Base-by-base conservation (phyloP, 352 stramenopile species). In the Phytophthora chlamydospora region DNA sequence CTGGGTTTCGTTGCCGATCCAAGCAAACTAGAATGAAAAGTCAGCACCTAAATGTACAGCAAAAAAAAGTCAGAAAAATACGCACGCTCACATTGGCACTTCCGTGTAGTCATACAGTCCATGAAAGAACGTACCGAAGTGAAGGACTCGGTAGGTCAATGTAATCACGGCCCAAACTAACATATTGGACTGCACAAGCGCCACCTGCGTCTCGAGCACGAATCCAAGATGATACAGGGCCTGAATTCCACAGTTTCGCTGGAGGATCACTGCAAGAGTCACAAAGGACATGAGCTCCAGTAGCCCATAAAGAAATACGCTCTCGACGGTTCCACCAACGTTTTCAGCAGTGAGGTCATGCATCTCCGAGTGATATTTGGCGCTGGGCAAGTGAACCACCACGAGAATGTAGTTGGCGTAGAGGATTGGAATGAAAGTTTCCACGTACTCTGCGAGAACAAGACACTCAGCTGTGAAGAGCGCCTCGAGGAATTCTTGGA, bases 391-490 rank as follows among this genome's bases (percentile, higher is more conserved):
- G 5, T 51, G 24, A 5, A 60, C 19, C 56, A 71, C 45, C 6
- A 61, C 35, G 8, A 51, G 1, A 34, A 44, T 57, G 13, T 27
- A 71, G 3, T 31, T 52, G 7, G 21, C 58, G 50, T 69, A 76
- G 13, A 69, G 52, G 8, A 68, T 35, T 0, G 67, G 67, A 27
- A 76, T 60, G 44, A 76, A 36, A 0, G 44, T 59, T 39, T 76
- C 67, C 32, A 55, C 19, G 40, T 69, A 76, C 53, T 76, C 67
- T 9, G 66, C 34, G 0, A 76, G 58, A 12, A 65, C 47, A 27
- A 66, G 39, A 54, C 66, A 76, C 45, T 76, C 67, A 21, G 44
- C 50, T 7, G 60, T 55, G 48, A 64, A 76, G 6, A 56, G 36
- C 3, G 61, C 36, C 36, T 71, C 38, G 11, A 56, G 48, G 6